These are phyloP conservation scores for Gardenia jasminoides DNA, from an alignment of 257 asterid genomes.

Conservation along the genomic window DNA sequence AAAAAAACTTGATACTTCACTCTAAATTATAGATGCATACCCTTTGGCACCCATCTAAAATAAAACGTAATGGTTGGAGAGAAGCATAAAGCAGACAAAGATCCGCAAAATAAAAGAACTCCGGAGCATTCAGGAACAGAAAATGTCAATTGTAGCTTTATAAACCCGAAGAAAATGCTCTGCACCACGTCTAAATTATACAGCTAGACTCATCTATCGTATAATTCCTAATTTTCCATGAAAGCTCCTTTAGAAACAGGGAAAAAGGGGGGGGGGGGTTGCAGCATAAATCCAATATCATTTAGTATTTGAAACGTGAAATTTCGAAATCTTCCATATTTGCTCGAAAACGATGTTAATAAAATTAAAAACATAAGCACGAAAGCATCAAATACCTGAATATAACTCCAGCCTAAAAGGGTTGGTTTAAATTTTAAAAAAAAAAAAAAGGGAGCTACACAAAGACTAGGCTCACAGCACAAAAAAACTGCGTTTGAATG, in stretches of 20 bases:
- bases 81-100: not conserved
- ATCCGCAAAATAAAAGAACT: not conserved
- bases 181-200: not conserved
- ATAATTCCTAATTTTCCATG: not conserved
- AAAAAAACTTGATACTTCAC: not conserved
- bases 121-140: not conserved
- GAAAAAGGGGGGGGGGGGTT: too few species aligned
- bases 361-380: not conserved
- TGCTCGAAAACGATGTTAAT: not conserved
- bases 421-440: too few species aligned
- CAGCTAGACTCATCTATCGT: not conserved
- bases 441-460: not conserved
- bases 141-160: not conserved
- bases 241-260: not conserved
- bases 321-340: not conserved
- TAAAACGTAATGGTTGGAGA: too few species aligned
- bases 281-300: not conserved
- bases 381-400: not conserved
- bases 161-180: not conserved
- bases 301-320: not conserved
- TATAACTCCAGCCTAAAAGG: not conserved
- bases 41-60: not conserved
- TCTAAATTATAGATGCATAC: not conserved
- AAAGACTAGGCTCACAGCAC: not conserved
- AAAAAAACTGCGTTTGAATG: not conserved